Conservation (phyloP, 129 eudicot species). For the Glebionis coronaria region DNA sequence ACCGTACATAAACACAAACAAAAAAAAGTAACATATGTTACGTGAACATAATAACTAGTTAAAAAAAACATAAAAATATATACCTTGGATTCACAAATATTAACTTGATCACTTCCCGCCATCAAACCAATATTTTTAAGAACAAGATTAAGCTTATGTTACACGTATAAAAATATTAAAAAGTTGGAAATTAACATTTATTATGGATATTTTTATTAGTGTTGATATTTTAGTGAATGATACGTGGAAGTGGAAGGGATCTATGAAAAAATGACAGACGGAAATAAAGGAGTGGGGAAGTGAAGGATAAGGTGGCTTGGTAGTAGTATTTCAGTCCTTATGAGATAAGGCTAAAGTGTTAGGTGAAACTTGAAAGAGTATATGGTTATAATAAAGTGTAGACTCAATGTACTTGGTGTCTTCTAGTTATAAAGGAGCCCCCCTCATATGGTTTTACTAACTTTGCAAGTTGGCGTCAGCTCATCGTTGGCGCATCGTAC, state of each 20-base stretch:
- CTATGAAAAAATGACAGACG: constrained; percentile 29
- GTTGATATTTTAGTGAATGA: background rate
- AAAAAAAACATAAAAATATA: background rate
- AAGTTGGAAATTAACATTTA: constrained; percentile 22
- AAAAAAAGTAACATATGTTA: too few relatives aligned
- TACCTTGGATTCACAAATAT: constrained; percentile 55
- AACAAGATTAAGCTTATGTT: constrained; percentile 4
- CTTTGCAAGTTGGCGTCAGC: too few relatives aligned
- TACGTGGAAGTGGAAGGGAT: constrained; percentile 11
- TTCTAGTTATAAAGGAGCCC: background rate
- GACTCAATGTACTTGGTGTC: background rate
- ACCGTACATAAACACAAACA: too few relatives aligned
- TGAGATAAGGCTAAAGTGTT: constrained; percentile 31
- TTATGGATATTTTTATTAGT: background rate
- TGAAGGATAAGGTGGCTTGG: constrained; percentile 33
- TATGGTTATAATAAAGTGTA: constrained; percentile 17
- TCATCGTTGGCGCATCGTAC: too few relatives aligned
- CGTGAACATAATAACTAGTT: background rate
- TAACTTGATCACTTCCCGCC: constrained; percentile 54
- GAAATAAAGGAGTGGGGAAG: constrained; percentile 26
- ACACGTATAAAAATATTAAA: constrained; percentile 4
- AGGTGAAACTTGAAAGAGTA: constrained; percentile 18
- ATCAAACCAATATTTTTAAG: constrained; percentile 19
- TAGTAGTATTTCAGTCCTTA: constrained; percentile 25
- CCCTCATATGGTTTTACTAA: background rate